phyloP scores from a whole-genome alignment of 1,284 basidiomycete species.

The Crepidotus sp. region DNA sequence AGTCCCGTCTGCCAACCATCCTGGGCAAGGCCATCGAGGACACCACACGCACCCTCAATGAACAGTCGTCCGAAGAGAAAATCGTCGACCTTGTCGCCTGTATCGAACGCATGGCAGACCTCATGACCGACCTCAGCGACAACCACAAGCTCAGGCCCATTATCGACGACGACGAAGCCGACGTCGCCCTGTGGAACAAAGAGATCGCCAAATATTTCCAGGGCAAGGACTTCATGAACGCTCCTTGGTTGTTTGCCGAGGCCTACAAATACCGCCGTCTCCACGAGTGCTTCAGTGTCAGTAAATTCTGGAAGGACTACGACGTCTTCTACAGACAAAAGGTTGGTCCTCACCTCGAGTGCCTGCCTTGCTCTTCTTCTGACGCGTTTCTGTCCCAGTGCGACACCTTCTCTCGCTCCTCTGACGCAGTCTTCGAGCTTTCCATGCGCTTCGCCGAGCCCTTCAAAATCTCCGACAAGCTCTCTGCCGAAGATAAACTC shows the following conservation, averaged over 20 bases:
- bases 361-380: background rate
- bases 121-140: slow-evolving; percentile 75
- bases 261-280: slow-evolving; percentile 97
- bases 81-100: slow-evolving; percentile 83
- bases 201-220: slow-evolving; percentile 18
- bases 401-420: slow-evolving; percentile 92
- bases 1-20: slow-evolving; percentile 88
- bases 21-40: slow-evolving; percentile 96
- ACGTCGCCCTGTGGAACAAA: slow-evolving; percentile 96
- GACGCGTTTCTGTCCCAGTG: slow-evolving; percentile 42
- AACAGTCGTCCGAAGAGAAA: slow-evolving; percentile 76
- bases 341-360: slow-evolving; percentile 28
- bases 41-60: slow-evolving; percentile 82
- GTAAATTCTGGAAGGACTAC: slow-evolving; percentile 87
- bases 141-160: slow-evolving; percentile 81
- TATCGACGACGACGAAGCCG: slow-evolving; percentile 88
- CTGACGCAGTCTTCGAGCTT: slow-evolving; percentile 91
- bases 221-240: slow-evolving; percentile 95
- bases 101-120: slow-evolving; percentile 78
- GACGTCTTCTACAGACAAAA: slow-evolving; percentile 91
- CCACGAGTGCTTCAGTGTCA: slow-evolving; percentile 91
- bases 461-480: slow-evolving; percentile 53
- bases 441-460: slow-evolving; percentile 89
- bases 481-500: slow-evolving; percentile 49
- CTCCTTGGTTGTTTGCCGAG: slow-evolving; percentile 93